Evolutionary conservation across 2,329 filamentous ascomycete genomes (phyloP).

Genomic region (Colletotrichum sojae): DNA sequence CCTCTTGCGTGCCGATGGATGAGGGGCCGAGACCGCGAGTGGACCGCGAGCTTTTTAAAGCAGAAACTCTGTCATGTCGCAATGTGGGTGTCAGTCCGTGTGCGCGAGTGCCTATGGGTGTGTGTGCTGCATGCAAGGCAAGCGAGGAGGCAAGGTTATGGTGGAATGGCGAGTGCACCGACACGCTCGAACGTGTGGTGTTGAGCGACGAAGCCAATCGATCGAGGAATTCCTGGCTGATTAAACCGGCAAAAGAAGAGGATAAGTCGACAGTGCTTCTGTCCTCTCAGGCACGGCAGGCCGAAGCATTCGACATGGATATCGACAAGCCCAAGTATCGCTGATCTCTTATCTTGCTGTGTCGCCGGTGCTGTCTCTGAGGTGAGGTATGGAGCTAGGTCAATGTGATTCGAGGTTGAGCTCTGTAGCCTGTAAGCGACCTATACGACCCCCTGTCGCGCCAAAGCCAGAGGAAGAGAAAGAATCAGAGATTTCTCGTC

Average conservation of each 20-base stretch:
- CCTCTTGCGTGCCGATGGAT: constrained; percentile 14
- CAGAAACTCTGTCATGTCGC: constrained; percentile 21
- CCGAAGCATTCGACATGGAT: neutral
- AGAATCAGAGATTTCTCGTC: constrained; percentile 33
- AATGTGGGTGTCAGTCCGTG: neutral
- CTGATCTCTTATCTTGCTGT: neutral
- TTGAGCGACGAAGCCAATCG: constrained; percentile 7
- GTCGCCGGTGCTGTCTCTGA: neutral
- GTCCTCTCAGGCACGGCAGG: neutral
- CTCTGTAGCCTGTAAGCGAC: neutral
- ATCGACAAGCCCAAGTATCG: no score
- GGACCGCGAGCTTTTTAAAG: constrained; percentile 3
- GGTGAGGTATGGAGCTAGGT: neutral
- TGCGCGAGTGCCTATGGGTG: neutral
- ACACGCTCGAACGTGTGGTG: constrained; percentile 3
- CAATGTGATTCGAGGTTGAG: constrained; percentile 1
- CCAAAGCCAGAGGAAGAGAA: constrained; percentile 8
- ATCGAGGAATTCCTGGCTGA: neutral
- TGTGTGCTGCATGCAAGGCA: constrained; percentile 21
- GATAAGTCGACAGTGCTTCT: neutral
- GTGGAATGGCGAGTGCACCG: constrained; percentile 19
- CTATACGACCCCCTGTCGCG: constrained; percentile 7
- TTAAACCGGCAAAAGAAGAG: constrained; percentile 15
- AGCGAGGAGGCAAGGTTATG: constrained; percentile 12
- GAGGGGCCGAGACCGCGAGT: constrained; percentile 8